These are phyloP conservation scores for Ceratocystis lukuohia DNA, from an alignment of 2,329 filamentous ascomycete species.

Conservation along the genomic window DNA sequence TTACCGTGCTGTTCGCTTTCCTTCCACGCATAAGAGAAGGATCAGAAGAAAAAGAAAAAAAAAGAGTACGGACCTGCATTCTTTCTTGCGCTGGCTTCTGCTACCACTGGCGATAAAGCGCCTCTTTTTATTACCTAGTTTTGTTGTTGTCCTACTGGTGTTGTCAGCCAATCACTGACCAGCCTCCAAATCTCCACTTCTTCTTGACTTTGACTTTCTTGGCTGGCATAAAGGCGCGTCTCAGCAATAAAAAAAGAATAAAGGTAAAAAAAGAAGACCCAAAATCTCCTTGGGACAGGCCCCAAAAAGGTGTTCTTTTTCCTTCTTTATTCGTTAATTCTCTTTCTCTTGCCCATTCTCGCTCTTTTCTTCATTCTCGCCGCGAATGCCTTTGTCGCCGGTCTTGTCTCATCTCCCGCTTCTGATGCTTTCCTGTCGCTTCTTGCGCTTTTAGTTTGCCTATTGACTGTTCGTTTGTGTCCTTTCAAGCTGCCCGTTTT, in stretches of 20 bases:
- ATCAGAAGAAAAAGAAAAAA: no score
- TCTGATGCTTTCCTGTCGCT: not conserved
- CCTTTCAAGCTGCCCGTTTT: no score
- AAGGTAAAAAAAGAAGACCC: no score
- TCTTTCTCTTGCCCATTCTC: constrained; percentile 3
- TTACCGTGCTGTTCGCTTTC: not conserved
- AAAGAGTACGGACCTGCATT: no score
- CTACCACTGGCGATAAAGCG: not conserved
- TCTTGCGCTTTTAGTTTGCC: not conserved
- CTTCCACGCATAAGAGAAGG: no score
- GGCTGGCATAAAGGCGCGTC: constrained; percentile 8
- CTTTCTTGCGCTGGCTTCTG: no score
- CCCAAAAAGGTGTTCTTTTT: not conserved
- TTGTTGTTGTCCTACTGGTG: not conserved
- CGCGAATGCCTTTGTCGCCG: not conserved
- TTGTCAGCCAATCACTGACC: constrained; percentile 1
- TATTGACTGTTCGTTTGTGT: not conserved
- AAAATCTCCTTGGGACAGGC: no score
- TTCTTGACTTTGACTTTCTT: not conserved
- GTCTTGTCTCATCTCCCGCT: not conserved
- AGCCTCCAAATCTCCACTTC: constrained; percentile 6
- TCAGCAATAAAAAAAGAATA: not conserved
- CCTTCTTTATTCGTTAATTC: not conserved
- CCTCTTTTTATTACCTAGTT: not conserved
- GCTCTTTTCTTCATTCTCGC: not conserved